phyloP scores from a whole-genome alignment of 2,329 filamentous ascomycete species.

The Aspergillus terreus region DNA sequence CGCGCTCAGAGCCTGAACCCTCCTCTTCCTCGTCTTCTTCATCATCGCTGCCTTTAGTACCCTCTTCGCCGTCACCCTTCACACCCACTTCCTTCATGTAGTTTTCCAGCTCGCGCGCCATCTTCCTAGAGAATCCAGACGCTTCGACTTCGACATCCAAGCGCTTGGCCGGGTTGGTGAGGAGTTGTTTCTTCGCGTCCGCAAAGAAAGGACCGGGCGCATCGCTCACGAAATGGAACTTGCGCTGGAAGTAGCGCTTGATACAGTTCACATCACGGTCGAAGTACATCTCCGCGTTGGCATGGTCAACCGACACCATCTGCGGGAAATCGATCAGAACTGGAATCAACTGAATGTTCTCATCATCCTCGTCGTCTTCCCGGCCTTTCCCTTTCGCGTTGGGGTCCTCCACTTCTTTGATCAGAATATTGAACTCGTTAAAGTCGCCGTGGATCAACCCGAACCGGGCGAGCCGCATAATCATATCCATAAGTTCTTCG shows the following conservation, averaged over 20 bases:
- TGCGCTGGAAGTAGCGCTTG: conserved; percentile 85
- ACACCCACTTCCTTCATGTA: conserved; percentile 75
- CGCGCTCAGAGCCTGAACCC: conserved; percentile 31
- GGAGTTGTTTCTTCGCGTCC: conserved; percentile 71
- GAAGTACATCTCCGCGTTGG: conserved; percentile 95
- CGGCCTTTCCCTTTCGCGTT: conserved; percentile 36
- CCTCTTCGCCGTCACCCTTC: conserved; percentile 45
- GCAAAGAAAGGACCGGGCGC: conserved; percentile 80
- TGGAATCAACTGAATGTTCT: conserved; percentile 61
- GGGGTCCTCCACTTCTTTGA: conserved; percentile 64
- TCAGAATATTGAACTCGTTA: conserved; percentile 97
- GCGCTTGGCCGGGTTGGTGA: conserved; percentile 60
- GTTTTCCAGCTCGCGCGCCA: conserved; percentile 86
- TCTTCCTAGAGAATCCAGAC: conserved; percentile 93
- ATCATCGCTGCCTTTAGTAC: conserved; percentile 40
- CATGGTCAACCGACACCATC: conserved; percentile 93
- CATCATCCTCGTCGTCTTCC: conserved; percentile 25
- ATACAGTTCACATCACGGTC: conserved; percentile 93
- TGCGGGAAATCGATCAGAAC: conserved; percentile 97
- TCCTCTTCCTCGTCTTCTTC: conserved; percentile 28
- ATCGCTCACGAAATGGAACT: conserved; percentile 82
- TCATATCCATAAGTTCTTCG: conserved; percentile 81
- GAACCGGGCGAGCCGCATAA: conserved; percentile 76
- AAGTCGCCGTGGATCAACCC: conserved; percentile 97
- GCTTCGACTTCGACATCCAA: conserved; percentile 87